A percentile compares a stretch with the other conserved stretches of the same genome.
phyloP scores from a whole-genome alignment of 495 filamentous ascomycete genomes.

The Penicillium argentinense region DNA sequence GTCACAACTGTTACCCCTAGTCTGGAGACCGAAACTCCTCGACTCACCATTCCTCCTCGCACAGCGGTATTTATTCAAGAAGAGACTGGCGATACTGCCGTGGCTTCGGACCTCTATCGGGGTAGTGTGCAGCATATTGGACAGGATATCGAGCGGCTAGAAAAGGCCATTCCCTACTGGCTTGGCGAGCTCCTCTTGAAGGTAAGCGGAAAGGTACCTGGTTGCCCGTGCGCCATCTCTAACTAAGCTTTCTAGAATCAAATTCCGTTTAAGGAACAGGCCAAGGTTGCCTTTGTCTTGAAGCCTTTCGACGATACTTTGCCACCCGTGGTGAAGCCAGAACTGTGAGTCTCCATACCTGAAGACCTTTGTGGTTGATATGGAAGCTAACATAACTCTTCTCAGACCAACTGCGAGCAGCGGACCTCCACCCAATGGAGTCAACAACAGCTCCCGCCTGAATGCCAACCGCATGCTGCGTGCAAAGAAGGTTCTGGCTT shows the following conservation, averaged over 20 bases:
- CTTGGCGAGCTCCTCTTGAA: constrained; percentile 84
- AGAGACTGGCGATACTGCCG: constrained; percentile 81
- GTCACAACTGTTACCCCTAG: constrained; percentile 73
- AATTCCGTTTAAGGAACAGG: constrained; percentile 83
- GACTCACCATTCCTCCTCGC: constrained; percentile 71
- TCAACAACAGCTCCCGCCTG: constrained; percentile 71
- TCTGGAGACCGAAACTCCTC: constrained; percentile 78
- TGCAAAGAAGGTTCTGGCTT: constrained; percentile 90
- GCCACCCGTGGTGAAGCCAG: constrained; percentile 64
- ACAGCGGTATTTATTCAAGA: constrained; percentile 94
- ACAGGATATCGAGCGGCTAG: constrained; percentile 76
- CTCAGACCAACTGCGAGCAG: constrained; percentile 25
- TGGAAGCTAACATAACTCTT: constrained; percentile 11
- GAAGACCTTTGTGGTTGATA: neutral
- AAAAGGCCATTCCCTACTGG: constrained; percentile 85
- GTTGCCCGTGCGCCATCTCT: neutral
- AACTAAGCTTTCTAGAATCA: constrained; percentile 56
- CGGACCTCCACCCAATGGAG: constrained; percentile 20
- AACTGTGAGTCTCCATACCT: constrained; percentile 42
- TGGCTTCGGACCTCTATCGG: constrained; percentile 87
- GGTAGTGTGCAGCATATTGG: constrained; percentile 79
- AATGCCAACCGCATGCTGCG: constrained; percentile 97
- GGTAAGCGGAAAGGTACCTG: constrained; percentile 40
- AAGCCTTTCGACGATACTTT: constrained; percentile 78
- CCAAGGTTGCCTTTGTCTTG: constrained; percentile 89